These are phyloP conservation scores for Colletotrichum gloeosporioides DNA, from an alignment of 2,329 filamentous ascomycete species.

Conservation along the genomic window DNA sequence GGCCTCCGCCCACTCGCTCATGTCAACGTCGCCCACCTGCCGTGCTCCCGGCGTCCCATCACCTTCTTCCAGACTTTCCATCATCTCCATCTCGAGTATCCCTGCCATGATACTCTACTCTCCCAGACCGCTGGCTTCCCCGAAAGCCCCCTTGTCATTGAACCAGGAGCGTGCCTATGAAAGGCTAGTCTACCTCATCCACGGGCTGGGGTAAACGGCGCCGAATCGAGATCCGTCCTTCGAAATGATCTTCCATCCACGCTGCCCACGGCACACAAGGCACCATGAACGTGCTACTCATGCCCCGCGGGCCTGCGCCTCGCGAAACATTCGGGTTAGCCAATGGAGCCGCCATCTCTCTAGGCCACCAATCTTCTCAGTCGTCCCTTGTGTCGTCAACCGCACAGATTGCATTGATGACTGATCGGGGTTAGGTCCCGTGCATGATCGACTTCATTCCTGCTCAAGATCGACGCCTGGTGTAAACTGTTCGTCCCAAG, in stretches of 20 bases:
- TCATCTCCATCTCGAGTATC: not conserved
- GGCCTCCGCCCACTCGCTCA: not conserved
- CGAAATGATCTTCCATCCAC: not conserved
- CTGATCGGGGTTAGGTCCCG: not conserved
- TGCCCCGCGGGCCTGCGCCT: not conserved
- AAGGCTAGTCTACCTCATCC: not conserved
- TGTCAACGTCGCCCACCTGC: not conserved
- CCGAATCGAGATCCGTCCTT: conserved; percentile 1
- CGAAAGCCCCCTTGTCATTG: not conserved
- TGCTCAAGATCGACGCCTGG: not conserved
- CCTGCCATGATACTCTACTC: not conserved
- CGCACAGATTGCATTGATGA: not conserved
- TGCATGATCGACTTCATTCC: not conserved
- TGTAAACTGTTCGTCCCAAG: conserved; percentile 11
- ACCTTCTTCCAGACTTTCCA: not conserved
- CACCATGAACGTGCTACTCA: not conserved
- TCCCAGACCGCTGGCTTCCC: not conserved
- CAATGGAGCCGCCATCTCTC: not conserved
- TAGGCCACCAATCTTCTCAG: not conserved
- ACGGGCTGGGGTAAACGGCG: not conserved
- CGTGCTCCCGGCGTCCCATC: not conserved
- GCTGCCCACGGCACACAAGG: not conserved
- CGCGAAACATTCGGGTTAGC: not conserved
- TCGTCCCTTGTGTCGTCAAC: not conserved
- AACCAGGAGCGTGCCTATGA: not conserved